Percentiles rank a stretch among this genome's conserved stretches.
Conservation (phyloP, 2,329 filamentous ascomycete species). For the Trichocomaceae sp. region DNA sequence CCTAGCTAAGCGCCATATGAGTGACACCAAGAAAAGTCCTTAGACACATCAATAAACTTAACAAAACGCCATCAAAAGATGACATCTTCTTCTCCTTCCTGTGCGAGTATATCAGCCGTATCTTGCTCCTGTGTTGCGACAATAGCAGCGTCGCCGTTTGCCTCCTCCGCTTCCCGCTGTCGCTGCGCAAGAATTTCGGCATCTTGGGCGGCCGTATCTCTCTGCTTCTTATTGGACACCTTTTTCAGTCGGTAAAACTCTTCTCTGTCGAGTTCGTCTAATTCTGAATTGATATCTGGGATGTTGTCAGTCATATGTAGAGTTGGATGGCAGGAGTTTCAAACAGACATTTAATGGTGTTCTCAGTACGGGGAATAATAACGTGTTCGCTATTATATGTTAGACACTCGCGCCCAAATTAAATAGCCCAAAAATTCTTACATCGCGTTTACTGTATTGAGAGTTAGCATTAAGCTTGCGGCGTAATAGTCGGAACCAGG, state of each 20-base stretch:
- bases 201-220: constrained; percentile 65
- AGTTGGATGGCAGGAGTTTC: not conserved
- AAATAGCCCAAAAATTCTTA: constrained; percentile 38
- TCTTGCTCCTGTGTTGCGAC: constrained; percentile 29
- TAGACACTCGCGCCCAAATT: not conserved
- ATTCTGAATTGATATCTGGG: constrained; percentile 88
- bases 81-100: constrained; percentile 73
- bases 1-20: constrained; percentile 2
- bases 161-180: constrained; percentile 37
- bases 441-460: constrained; percentile 75
- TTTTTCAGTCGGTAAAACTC: constrained; percentile 98
- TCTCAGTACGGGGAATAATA: constrained; percentile 95
- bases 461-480: constrained; percentile 19
- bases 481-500: not conserved
- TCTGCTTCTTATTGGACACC: constrained; percentile 76
- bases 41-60: constrained; percentile 2
- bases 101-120: constrained; percentile 61
- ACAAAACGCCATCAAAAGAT: constrained; percentile 57
- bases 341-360: constrained; percentile 87
- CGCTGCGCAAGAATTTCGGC: constrained; percentile 70
- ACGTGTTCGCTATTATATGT: constrained; percentile 46
- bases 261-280: constrained; percentile 94
- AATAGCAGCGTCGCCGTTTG: constrained; percentile 29
- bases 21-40: not conserved
- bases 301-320: constrained; percentile 7